phyloP scores from a whole-genome alignment of 2,329 filamentous ascomycete genomes.

The Fusarium temperatum region DNA sequence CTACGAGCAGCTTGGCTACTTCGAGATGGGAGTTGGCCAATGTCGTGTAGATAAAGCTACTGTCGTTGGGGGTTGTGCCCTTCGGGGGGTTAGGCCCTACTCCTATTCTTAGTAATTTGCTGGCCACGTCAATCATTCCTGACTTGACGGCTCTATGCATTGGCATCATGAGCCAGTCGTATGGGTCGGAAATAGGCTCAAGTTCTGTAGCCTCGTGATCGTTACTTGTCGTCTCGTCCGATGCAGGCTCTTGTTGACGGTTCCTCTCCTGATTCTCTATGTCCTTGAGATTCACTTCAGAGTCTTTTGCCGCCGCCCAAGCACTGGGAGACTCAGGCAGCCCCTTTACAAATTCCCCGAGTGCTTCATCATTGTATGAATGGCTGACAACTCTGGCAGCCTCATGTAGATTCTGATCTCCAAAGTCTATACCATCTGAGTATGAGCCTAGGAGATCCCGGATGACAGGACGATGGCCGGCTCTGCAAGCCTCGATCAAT shows the following conservation, averaged over 20 bases:
- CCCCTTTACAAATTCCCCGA: too few species aligned
- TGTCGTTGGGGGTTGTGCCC: background rate
- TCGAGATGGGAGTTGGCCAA: too few species aligned
- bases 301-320: too few species aligned
- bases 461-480: background rate
- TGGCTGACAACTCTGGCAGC: background rate
- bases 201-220: fast-evolving
- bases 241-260: too few species aligned
- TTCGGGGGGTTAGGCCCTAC: background rate
- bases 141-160: background rate
- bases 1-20: background rate
- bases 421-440: background rate
- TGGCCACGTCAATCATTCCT: background rate
- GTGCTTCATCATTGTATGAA: background rate
- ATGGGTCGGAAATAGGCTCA: background rate
- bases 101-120: too few species aligned
- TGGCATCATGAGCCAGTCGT: background rate
- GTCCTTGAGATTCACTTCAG: background rate
- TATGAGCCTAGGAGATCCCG: too few species aligned
- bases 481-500: background rate
- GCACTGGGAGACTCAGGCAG: too few species aligned
- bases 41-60: background rate
- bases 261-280: too few species aligned
- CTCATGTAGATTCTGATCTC: background rate
- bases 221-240: too few species aligned